Percentiles rank a stretch among this genome's conserved stretches.
Evolutionary conservation across 2,329 filamentous ascomycete genomes (phyloP).

Genomic region (Epicoccum nigrum): DNA sequence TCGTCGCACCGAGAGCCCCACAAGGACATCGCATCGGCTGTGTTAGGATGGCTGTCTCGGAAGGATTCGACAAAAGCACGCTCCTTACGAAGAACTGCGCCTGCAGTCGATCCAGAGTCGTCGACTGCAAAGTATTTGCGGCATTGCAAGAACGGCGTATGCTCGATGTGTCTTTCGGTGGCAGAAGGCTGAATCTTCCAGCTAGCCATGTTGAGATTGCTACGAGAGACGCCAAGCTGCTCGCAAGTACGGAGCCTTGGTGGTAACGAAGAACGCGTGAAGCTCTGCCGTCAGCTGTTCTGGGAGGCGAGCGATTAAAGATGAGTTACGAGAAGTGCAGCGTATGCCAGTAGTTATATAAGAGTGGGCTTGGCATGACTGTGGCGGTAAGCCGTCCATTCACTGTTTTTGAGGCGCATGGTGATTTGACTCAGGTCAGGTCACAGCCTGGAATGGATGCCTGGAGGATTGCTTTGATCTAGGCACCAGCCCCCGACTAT

Average conservation of each 20-base stretch:
- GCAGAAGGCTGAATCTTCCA: conserved; percentile 24
- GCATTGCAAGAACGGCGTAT: conserved; percentile 18
- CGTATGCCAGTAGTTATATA: too few species aligned
- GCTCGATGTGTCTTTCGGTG: conserved; percentile 12
- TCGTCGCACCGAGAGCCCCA: conserved; percentile 30
- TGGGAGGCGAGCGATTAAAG: too few species aligned
- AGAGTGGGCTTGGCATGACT: background rate
- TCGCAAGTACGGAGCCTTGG: too few species aligned
- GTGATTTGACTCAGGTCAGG: background rate
- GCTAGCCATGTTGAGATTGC: conserved; percentile 9
- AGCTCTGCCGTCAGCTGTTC: too few species aligned
- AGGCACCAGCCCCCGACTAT: conserved; percentile 4
- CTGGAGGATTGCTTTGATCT: conserved; percentile 1
- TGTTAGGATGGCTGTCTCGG: conserved; percentile 10
- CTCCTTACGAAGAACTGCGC: conserved; percentile 24
- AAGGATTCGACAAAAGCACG: conserved; percentile 27
- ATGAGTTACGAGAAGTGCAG: too few species aligned
- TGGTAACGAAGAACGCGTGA: background rate
- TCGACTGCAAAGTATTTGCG: conserved; percentile 44
- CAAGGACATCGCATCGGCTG: conserved; percentile 22
- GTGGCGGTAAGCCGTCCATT: background rate
- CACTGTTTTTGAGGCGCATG: background rate
- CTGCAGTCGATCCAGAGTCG: conserved; percentile 37
- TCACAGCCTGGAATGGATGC: background rate
- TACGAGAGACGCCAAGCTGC: too few species aligned